Evolutionary conservation across 139 green algal species (phyloP).

Genomic region (Yamagishiella unicocca): DNA sequence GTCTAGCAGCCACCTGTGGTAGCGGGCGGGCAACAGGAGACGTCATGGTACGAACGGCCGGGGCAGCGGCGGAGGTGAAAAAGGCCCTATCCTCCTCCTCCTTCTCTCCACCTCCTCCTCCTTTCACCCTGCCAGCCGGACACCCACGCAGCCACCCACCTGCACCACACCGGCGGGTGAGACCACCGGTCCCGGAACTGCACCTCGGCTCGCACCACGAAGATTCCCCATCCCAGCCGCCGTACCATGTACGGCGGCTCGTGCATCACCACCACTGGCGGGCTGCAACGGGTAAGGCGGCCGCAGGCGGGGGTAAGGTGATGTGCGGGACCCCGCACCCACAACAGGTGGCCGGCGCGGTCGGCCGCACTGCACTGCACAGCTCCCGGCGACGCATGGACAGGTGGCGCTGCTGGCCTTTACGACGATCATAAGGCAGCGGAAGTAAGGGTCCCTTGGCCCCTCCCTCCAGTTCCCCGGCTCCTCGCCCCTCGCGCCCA

Average conservation of each 20-base stretch:
- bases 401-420: too few species aligned
- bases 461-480: too few species aligned
- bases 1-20: conserved; percentile 33
- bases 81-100: background rate
- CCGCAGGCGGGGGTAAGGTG: background rate
- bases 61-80: too few species aligned
- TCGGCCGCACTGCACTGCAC: too few species aligned
- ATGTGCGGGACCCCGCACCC: too few species aligned
- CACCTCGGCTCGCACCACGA: conserved; percentile 30
- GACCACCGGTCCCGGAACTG: conserved; percentile 3
- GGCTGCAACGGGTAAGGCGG: background rate
- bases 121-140: background rate
- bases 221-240: conserved; percentile 28
- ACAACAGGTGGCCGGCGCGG: too few species aligned
- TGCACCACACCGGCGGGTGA: conserved; percentile 17
- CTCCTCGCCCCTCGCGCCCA: too few species aligned
- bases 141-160: background rate
- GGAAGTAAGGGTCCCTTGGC: too few species aligned
- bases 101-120: background rate
- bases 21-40: too few species aligned
- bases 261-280: background rate
- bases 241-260: conserved; percentile 16
- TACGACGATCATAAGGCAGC: too few species aligned
- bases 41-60: background rate
- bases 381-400: too few species aligned